Percentiles rank a stretch among this genome's conserved stretches.
phyloP scores from a whole-genome alignment of 345 rosid genomes.

The sweet orange (Citrus sinensis) region DVS_A1.0 CM039165.1:24795001-24795500 shows the following conservation, averaged over 20 bases:
- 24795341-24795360: conserved; percentile 4
- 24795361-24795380: conserved; percentile 72
- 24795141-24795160: background rate
- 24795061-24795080: conserved; percentile 83
- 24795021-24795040: conserved; percentile 88
- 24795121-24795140: background rate
- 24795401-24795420: conserved; percentile 59
- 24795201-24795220: background rate
- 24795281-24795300: background rate
- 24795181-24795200: background rate
- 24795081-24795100: conserved; percentile 84
- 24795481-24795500: conserved; percentile 81
- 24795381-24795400: conserved; percentile 88
- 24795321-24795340: background rate
- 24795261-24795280: background rate
- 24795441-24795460: conserved; percentile 81
- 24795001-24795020: conserved; percentile 98
- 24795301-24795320: background rate
- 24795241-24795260: background rate
- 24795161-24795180: background rate
- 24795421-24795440: conserved; percentile 78
- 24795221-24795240: background rate
- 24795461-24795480: conserved; percentile 73
- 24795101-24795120: conserved; percentile 64
- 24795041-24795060: conserved; percentile 90